Base-by-base conservation (phyloP, 306 rosid species). In the Acacia crassicarpa region DNA sequence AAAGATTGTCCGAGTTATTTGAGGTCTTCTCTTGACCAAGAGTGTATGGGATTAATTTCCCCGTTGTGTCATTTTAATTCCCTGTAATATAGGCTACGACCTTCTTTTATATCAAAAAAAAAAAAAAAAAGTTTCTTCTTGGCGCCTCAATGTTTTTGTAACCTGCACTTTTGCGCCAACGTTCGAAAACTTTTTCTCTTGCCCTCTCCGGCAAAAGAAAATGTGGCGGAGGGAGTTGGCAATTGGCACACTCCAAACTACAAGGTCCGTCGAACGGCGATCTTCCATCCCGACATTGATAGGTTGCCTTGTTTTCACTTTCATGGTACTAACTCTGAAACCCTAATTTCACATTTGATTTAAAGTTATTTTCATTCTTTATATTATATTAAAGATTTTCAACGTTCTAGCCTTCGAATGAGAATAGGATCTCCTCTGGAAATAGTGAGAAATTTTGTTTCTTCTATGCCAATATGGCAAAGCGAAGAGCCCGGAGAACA, bases 401-500 rank as follows among this genome's bases (percentile, higher is more conserved):
- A 27, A 27, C 27, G 27, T 27, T 27, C 27, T 27, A 27, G 27
- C 27, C 27, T 27, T 27, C 27, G 27, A 27, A 27, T 27, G 27
- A 27, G 27, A 27, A 27, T 27, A 27, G 27, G 27, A 27, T 27
- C 27, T 27, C 1, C 27, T 27, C 27, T 27, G 27, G 27, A 27
- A 27, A 27, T 27, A 27, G 27, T 27, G 27, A 27, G 27, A 38
- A 14, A 53, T 67, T 67, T 25, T 30, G 41, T 77, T 77, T 53
- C 15, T 54, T 74, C 49, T 20, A 38, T 17, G 70, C 8, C 25
- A 62, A 33, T 5, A 86, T 90, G 94, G 87, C 80, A 16, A 84
- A 72, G 78, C 82, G 89, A 66, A 87, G 76, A 82, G 87, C 61
- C 45, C 85, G 75, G 79, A 85, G 66, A 84, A 62, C 75, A 32